These are phyloP conservation scores for Kitagawia praeruptora DNA, from an alignment of 129 eudicot genomes.

Conservation along the genomic window DNA sequence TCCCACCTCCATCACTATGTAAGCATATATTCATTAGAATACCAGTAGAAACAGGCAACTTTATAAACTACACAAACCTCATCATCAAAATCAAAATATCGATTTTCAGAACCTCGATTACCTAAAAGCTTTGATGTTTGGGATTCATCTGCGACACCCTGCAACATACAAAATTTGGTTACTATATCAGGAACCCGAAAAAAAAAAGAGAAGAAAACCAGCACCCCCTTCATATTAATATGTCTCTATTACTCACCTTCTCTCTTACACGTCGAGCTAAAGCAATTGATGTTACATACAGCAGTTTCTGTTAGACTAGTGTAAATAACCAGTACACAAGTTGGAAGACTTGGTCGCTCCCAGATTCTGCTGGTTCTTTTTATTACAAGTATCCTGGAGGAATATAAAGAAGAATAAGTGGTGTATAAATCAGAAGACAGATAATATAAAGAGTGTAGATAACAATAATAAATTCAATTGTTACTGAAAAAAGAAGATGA, in stretches of 20 bases:
- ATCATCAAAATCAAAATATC: constrained; percentile 91
- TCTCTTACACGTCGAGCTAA: constrained; percentile 82
- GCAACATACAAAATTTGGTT: constrained; percentile 14
- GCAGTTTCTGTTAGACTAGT: constrained; percentile 97
- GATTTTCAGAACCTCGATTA: constrained; percentile 65
- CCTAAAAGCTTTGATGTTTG: constrained; percentile 92
- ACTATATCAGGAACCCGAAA: neutral
- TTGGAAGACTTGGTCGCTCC: constrained; percentile 91
- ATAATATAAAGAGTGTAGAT: too few species aligned
- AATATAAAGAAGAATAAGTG: too few species aligned
- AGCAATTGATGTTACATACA: constrained; percentile 91
- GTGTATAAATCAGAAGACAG: too few species aligned
- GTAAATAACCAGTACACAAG: constrained; percentile 77
- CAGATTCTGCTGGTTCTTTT: constrained; percentile 93
- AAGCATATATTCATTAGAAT: neutral
- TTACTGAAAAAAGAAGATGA: too few species aligned
- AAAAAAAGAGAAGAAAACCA: neutral
- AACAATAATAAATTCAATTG: too few species aligned
- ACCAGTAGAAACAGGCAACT: neutral
- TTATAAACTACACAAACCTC: constrained; percentile 47
- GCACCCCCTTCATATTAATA: neutral
- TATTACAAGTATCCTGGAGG: too few species aligned
- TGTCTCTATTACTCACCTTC: constrained; percentile 38
- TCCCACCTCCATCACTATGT: neutral
- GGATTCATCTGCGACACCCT: constrained; percentile 84